phyloP scores from a whole-genome alignment of 2,329 filamentous ascomycete genomes.

The Aspergillus tubingensis region DNA sequence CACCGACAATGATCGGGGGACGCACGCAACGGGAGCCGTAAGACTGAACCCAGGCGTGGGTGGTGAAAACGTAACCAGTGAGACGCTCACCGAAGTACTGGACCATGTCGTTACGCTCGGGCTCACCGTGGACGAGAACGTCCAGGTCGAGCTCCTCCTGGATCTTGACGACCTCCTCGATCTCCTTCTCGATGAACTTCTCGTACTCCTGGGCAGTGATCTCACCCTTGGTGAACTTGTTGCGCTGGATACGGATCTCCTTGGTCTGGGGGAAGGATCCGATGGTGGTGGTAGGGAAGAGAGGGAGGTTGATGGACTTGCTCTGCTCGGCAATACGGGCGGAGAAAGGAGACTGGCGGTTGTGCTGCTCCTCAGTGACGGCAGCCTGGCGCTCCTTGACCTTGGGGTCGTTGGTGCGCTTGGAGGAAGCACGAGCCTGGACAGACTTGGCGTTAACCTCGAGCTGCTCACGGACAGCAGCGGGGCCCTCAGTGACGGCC shows the following conservation, averaged over 20 bases:
- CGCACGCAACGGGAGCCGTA: conserved; percentile 98
- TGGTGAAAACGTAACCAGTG: conserved; percentile 97
- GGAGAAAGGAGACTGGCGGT: conserved; percentile 89
- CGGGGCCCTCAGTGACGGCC: conserved; percentile 90
- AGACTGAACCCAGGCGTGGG: conserved; percentile 97
- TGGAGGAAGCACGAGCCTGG: conserved; percentile 85
- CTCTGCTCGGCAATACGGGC: conserved; percentile 83
- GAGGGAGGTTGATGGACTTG: conserved; percentile 86
- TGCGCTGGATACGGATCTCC: conserved; percentile 94
- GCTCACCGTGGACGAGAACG: conserved; percentile 97
- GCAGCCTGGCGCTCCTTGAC: conserved; percentile 96
- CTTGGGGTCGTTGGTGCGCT: conserved; percentile 92
- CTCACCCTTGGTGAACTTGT: conserved; percentile 99
- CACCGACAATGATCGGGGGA: conserved; percentile 96
- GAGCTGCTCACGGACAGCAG: conserved; percentile 80
- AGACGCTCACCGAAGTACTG: conserved; percentile 99
- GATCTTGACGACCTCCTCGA: conserved; percentile 89
- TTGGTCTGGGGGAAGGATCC: conserved; percentile 99
- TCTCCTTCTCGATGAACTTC: conserved; percentile 99
- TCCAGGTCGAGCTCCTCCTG: conserved; percentile 98
- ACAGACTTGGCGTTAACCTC: conserved; percentile 97
- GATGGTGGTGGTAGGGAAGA: conserved; percentile 99
- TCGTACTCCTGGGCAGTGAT: conserved; percentile 92
- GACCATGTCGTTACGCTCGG: conserved; percentile 99
- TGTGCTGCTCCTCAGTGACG: conserved; percentile 81